Conservation (phyloP, 345 rosid genomes). For the Lumnitzera racemosa region DNA sequence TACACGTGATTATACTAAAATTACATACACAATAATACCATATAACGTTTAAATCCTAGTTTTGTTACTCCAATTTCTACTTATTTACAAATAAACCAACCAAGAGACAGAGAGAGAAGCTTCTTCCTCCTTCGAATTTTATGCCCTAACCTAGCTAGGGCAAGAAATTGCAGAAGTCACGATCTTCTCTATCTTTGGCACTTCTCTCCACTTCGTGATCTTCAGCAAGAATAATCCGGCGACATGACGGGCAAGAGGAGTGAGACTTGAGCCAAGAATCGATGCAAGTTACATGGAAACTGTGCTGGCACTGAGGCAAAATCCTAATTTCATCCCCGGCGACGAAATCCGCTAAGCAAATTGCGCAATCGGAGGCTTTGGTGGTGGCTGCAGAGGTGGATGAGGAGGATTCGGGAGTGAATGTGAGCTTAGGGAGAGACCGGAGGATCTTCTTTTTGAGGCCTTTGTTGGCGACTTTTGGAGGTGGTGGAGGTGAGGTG, state of each 20-base stretch:
- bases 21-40: too few species aligned
- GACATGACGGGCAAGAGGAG: slow-evolving; percentile 23
- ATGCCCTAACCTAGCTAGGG: slow-evolving; percentile 3
- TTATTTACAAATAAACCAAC: too few species aligned
- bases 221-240: background rate
- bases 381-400: slow-evolving; percentile 13
- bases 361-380: slow-evolving; percentile 12
- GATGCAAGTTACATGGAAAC: slow-evolving; percentile 29
- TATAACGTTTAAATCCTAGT: too few species aligned
- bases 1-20: too few species aligned
- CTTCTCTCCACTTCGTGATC: background rate
- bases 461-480: slow-evolving; percentile 24
- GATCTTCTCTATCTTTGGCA: background rate
- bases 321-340: slow-evolving; percentile 25
- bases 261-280: slow-evolving; percentile 32
- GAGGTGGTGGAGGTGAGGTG: slow-evolving; percentile 2
- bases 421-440: slow-evolving; percentile 26
- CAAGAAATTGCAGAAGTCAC: slow-evolving; percentile 5
- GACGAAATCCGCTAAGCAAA: slow-evolving; percentile 24
- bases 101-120: background rate
- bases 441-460: slow-evolving; percentile 30
- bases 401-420: slow-evolving; percentile 17
- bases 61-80: too few species aligned
- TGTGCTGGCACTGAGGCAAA: slow-evolving; percentile 28
- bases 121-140: background rate